These are phyloP conservation scores for Mortierella polycephala DNA, from an alignment of 371 early-diverging fungal species.

Conservation along the genomic window DNA sequence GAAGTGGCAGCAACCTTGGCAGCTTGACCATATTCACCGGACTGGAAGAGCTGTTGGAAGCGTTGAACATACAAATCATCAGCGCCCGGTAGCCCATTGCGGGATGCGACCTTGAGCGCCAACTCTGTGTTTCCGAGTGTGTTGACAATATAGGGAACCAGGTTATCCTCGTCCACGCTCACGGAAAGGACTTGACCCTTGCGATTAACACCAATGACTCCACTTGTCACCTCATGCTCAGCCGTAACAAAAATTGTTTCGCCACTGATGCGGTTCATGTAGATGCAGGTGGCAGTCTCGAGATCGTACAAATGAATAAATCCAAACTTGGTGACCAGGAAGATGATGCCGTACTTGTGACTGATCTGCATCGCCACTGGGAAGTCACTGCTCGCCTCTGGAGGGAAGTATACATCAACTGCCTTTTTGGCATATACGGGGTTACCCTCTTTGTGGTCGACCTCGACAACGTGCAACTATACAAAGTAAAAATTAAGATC, in stretches of 20 bases:
- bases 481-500: not conserved
- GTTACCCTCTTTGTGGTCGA: slow-evolving; percentile 94
- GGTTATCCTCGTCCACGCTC: slow-evolving; percentile 85
- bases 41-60: slow-evolving; percentile 86
- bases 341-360: slow-evolving; percentile 91
- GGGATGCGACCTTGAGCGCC: slow-evolving; percentile 89
- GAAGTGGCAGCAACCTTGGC: slow-evolving; percentile 97
- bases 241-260: slow-evolving; percentile 98
- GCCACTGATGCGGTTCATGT: slow-evolving; percentile 95
- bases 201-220: slow-evolving; percentile 95
- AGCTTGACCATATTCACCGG: slow-evolving; percentile 88
- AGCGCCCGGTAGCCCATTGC: slow-evolving; percentile 94
- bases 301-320: slow-evolving; percentile 97
- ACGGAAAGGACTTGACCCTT: slow-evolving; percentile 98
- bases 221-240: slow-evolving; percentile 86
- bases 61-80: slow-evolving; percentile 90
- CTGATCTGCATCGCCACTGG: slow-evolving; percentile 97
- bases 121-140: slow-evolving; percentile 88
- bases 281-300: slow-evolving; percentile 92
- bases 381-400: slow-evolving; percentile 94
- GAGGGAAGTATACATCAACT: slow-evolving; percentile 95
- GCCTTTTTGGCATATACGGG: slow-evolving; percentile 91
- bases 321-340: slow-evolving; percentile 96
- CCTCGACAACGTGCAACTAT: slow-evolving; percentile 95
- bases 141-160: slow-evolving; percentile 91